A percentile compares a stretch with the other conserved stretches of the same genome.
phyloP scores from a whole-genome alignment of 305 asterid genomes.

The Coffea humblotiana region DNA sequence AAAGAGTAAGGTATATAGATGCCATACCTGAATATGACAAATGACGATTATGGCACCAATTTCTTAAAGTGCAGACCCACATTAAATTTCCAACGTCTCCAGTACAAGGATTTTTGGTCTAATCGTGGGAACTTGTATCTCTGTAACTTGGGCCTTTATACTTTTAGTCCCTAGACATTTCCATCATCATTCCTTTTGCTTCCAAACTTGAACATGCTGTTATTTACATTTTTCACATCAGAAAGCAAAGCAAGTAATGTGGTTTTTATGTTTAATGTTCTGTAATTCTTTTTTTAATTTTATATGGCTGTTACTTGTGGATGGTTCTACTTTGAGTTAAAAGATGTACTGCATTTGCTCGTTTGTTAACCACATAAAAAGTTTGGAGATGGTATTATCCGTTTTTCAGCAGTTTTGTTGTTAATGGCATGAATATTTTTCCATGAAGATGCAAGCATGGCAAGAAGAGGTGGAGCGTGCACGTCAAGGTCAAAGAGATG shows the following conservation, averaged over 20 bases:
- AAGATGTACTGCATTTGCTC: neutral
- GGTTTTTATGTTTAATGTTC: neutral
- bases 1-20: neutral
- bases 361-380: neutral
- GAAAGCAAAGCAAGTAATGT: slow-evolving; percentile 5
- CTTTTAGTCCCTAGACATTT: neutral
- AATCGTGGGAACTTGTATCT: neutral
- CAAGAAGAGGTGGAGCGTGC: slow-evolving; percentile 99
- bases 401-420: slow-evolving; percentile 4
- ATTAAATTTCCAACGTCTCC: neutral
- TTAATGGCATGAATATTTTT: slow-evolving; percentile 2
- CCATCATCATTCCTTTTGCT: neutral
- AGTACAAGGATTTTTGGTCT: neutral
- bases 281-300: neutral
- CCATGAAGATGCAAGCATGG: slow-evolving; percentile 89
- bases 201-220: neutral
- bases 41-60: neutral
- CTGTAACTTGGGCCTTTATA: neutral
- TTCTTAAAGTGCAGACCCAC: neutral
- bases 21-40: neutral
- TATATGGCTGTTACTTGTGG: no score
- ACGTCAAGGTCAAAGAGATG: slow-evolving; percentile 95
- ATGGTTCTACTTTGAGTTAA: neutral
- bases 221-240: neutral
- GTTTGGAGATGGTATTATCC: neutral